Percentiles rank a stretch among this genome's conserved stretches.
phyloP scores from a whole-genome alignment of 371 early-diverging fungal genomes.

The Apophysomyces sp. region DNA sequence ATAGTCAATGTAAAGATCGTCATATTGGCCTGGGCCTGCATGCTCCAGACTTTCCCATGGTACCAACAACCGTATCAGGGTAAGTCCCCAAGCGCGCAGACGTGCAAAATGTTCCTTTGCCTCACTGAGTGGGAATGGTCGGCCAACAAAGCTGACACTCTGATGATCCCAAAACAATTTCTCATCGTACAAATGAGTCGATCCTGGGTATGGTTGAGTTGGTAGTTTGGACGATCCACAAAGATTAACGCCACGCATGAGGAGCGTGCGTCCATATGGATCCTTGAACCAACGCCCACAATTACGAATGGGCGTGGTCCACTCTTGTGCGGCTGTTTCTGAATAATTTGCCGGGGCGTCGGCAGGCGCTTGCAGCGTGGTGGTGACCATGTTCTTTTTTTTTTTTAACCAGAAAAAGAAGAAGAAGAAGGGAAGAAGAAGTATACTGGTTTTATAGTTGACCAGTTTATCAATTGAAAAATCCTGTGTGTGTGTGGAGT shows the following conservation, averaged over 20 bases:
- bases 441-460: not conserved
- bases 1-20: slow-evolving; percentile 80
- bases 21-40: slow-evolving; percentile 73
- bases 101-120: slow-evolving; percentile 76
- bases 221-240: slow-evolving; percentile 68
- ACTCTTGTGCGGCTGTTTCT: slow-evolving; percentile 23
- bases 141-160: slow-evolving; percentile 61
- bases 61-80: slow-evolving; percentile 68
- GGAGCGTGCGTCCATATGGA: slow-evolving; percentile 45
- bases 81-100: slow-evolving; percentile 77
- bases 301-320: slow-evolving; percentile 18
- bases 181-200: slow-evolving; percentile 53
- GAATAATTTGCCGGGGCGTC: not conserved
- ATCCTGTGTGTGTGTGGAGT: not conserved
- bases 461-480: not conserved
- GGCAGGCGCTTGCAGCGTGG: not conserved
- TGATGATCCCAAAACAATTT: slow-evolving; percentile 62
- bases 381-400: not conserved
- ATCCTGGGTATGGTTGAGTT: slow-evolving; percentile 49
- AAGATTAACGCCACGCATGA: slow-evolving; percentile 67
- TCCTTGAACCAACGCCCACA: slow-evolving; percentile 56
- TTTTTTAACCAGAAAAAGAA: not conserved
- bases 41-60: slow-evolving; percentile 87
- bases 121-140: slow-evolving; percentile 79
- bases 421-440: not conserved